phyloP scores from a whole-genome alignment of 495 filamentous ascomycete genomes.

The Chaetomium tenue region DNA sequence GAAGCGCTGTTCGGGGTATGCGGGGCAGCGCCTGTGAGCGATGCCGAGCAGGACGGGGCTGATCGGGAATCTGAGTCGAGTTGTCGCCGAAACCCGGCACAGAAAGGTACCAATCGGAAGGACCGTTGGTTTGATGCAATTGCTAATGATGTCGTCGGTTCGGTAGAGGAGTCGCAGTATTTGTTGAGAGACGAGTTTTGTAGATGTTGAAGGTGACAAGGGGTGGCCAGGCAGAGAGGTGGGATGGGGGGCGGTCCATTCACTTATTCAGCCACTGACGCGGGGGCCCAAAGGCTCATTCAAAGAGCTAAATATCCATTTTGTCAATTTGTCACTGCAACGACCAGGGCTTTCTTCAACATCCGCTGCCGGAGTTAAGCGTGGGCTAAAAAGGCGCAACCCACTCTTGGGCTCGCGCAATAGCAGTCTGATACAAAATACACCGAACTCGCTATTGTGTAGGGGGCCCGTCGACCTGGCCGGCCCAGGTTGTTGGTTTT shows the following conservation, averaged over 20 bases:
- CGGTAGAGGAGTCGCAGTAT: not conserved
- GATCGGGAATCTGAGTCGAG: not conserved
- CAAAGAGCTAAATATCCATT: no score
- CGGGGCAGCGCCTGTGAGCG: slow-evolving; percentile 2
- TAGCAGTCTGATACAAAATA: not conserved
- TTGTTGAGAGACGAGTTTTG: not conserved
- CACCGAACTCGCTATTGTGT: not conserved
- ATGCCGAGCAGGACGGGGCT: not conserved
- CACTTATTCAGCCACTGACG: slow-evolving; percentile 19
- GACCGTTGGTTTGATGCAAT: not conserved
- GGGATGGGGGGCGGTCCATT: not conserved
- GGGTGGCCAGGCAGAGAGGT: slow-evolving; percentile 6
- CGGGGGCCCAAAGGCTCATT: not conserved
- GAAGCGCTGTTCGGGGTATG: slow-evolving; percentile 7
- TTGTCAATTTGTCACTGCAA: slow-evolving; percentile 1
- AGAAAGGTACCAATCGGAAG: not conserved
- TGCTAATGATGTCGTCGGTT: not conserved
- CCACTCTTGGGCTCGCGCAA: slow-evolving; percentile 28
- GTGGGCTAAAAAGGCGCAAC: slow-evolving; percentile 28
- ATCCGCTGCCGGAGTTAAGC: slow-evolving; percentile 19
- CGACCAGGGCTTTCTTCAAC: not conserved
- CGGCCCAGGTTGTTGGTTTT: not conserved
- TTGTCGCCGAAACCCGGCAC: slow-evolving; percentile 14
- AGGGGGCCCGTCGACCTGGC: not conserved
- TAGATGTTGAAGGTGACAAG: slow-evolving; percentile 10